Evolutionary conservation across 192 early-diverging fungal species (phyloP).

Genomic region (Entrophospora sp.): DNA sequence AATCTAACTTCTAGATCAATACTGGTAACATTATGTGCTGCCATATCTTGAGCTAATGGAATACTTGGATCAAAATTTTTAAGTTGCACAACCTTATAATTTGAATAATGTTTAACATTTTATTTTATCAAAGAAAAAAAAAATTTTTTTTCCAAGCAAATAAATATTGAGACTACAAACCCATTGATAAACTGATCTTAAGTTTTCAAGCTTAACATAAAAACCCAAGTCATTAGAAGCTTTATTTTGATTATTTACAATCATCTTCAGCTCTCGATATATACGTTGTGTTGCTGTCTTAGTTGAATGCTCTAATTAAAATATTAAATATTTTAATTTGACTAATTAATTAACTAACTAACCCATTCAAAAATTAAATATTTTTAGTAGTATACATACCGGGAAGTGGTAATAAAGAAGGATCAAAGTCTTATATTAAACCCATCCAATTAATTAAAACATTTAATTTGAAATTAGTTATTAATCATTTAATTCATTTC

Average conservation of each 20-base stretch:
- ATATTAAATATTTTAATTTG: no score
- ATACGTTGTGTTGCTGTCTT: constrained; percentile 23
- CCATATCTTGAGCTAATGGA: constrained; percentile 25
- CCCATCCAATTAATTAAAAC: no score
- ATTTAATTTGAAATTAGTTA: no score
- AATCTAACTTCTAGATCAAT: constrained; percentile 27
- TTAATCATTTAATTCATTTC: no score
- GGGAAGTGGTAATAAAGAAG: no score
- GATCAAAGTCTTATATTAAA: no score
- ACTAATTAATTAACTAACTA: no score
- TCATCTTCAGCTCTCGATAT: constrained; percentile 16
- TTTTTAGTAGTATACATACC: no score
- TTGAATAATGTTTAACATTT: no score
- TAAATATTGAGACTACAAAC: background rate
- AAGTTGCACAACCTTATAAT: constrained; percentile 20
- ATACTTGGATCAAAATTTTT: constrained; percentile 22
- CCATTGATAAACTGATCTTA: constrained; percentile 25
- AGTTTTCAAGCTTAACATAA: constrained; percentile 13
- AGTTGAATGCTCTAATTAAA: no score
- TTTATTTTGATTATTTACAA: constrained; percentile 18
- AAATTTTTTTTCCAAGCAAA: no score
- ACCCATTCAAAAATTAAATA: no score
- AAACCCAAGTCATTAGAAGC: constrained; percentile 17
- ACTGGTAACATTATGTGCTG: constrained; percentile 10
- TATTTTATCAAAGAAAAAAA: background rate